These are phyloP conservation scores for Aspergillus pseudoterreus DNA, from an alignment of 2,329 filamentous ascomycete species.

Conservation along the genomic window DNA sequence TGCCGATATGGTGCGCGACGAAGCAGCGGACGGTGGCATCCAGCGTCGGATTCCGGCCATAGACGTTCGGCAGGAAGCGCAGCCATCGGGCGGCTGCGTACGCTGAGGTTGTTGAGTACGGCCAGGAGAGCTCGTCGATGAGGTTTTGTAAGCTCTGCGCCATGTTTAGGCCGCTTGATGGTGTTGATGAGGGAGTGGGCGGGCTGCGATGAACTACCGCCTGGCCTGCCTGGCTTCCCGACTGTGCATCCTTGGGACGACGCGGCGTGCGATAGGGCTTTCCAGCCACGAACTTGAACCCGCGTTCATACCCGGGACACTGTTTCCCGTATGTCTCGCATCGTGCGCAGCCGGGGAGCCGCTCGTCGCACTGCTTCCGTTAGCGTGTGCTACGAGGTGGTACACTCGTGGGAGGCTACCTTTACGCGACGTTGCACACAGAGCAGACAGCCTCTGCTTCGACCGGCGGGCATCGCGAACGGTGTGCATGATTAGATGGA, in stretches of 20 bases:
- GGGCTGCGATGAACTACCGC: neutral
- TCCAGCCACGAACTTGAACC: conserved; percentile 33
- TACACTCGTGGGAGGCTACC: conserved; percentile 6
- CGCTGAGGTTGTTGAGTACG: conserved; percentile 13
- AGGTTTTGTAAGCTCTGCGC: conserved; percentile 19
- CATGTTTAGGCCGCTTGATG: conserved; percentile 17
- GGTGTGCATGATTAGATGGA: neutral
- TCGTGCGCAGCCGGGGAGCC: conserved; percentile 26
- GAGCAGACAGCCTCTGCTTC: conserved; percentile 23
- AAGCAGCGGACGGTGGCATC: conserved; percentile 26
- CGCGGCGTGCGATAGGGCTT: conserved; percentile 24
- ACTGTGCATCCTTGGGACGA: conserved; percentile 1
- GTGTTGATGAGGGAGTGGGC: conserved; percentile 1
- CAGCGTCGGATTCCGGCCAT: conserved; percentile 21
- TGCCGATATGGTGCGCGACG: conserved; percentile 24
- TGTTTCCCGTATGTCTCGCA: conserved; percentile 31
- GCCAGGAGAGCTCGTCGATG: conserved; percentile 21
- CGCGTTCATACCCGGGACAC: conserved; percentile 32
- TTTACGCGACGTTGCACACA: conserved; percentile 28
- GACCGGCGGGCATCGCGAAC: conserved; percentile 9
- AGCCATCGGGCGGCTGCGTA: conserved; percentile 22
- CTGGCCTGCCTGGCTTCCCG: neutral
- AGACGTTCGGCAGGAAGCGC: conserved; percentile 20
- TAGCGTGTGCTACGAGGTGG: too few relatives aligned
- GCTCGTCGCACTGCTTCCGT: conserved; percentile 30